Conservation (phyloP, 2,329 filamentous ascomycete genomes). For the Ophidiomyces ophidiicola region DNA sequence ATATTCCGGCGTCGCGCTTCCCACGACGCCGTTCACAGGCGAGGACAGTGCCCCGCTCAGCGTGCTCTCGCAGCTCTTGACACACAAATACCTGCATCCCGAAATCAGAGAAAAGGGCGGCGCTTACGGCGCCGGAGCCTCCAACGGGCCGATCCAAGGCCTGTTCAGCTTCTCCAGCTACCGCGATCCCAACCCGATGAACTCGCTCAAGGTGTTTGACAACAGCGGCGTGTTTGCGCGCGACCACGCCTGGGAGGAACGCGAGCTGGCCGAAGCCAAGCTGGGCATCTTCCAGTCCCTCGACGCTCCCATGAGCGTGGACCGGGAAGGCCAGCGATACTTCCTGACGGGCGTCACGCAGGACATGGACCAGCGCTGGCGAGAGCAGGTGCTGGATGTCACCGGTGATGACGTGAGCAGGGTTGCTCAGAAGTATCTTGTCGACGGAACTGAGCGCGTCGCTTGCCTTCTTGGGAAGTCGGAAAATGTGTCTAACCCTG, state of each 20-base stretch:
- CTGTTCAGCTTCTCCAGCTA: constrained; percentile 94
- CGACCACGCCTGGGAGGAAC: constrained; percentile 66
- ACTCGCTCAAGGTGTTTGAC: constrained; percentile 73
- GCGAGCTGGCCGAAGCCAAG: constrained; percentile 91
- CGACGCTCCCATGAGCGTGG: constrained; percentile 79
- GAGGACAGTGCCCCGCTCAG: constrained; percentile 66
- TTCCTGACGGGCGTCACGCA: constrained; percentile 79
- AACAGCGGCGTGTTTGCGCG: constrained; percentile 72
- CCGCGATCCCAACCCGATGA: constrained; percentile 86
- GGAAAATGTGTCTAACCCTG: constrained; percentile 55
- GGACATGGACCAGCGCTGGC: constrained; percentile 74
- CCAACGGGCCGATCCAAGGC: constrained; percentile 65
- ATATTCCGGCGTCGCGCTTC: constrained; percentile 71
- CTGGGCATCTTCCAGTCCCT: constrained; percentile 84
- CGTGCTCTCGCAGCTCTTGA: constrained; percentile 80
- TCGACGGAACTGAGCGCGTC: constrained; percentile 51
- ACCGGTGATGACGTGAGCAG: constrained; percentile 65
- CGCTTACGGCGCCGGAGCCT: constrained; percentile 86
- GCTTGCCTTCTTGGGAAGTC: constrained; percentile 69
- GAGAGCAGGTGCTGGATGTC: constrained; percentile 78
- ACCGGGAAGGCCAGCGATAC: constrained; percentile 70
- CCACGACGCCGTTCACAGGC: constrained; percentile 72
- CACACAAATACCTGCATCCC: constrained; percentile 91
- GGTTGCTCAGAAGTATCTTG: constrained; percentile 70
- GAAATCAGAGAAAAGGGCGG: constrained; percentile 97